These are phyloP conservation scores for Yarrowia keelungensis DNA, from an alignment of 805 yeast species.

Conservation along the genomic window DNA sequence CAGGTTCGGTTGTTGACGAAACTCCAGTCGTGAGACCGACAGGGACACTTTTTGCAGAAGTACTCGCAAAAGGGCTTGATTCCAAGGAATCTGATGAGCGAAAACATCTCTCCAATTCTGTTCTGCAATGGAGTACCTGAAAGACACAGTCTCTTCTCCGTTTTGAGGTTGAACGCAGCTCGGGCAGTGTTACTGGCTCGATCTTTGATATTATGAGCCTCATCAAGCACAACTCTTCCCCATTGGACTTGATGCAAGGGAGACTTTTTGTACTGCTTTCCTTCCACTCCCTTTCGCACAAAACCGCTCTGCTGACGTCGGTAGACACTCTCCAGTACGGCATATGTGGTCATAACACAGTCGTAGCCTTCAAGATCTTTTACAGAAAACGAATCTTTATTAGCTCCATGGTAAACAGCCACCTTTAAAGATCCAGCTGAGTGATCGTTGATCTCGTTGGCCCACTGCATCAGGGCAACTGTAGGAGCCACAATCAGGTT, in stretches of 20 bases:
- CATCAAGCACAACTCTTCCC: slow-evolving; percentile 89
- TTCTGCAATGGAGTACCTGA: slow-evolving; percentile 97
- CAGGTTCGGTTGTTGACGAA: slow-evolving; percentile 85
- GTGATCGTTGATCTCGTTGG: slow-evolving; percentile 85
- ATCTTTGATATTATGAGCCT: slow-evolving; percentile 97
- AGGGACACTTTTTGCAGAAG: slow-evolving; percentile 92
- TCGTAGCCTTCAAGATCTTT: slow-evolving; percentile 68
- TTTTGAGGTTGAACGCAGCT: slow-evolving; percentile 78
- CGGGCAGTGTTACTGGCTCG: slow-evolving; percentile 91
- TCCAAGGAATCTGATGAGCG: slow-evolving; percentile 82
- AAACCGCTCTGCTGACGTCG: slow-evolving; percentile 87
- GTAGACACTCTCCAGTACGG: slow-evolving; percentile 86
- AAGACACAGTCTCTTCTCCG: slow-evolving; percentile 86
- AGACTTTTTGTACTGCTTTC: slow-evolving; percentile 74
- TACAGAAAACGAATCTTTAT: slow-evolving; percentile 55
- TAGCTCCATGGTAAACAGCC: slow-evolving; percentile 84
- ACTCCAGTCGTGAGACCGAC: slow-evolving; percentile 82
- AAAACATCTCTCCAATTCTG: slow-evolving; percentile 94
- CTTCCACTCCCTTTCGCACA: slow-evolving; percentile 62
- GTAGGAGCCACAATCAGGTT: slow-evolving; percentile 95
- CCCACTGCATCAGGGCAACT: slow-evolving; percentile 99
- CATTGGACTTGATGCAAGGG: slow-evolving; percentile 76
- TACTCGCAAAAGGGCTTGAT: slow-evolving; percentile 87
- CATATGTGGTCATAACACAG: slow-evolving; percentile 88
- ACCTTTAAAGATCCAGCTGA: slow-evolving; percentile 74